A percentile compares a stretch with the other conserved stretches of the same genome.
These are phyloP conservation scores for Trichophyton verrucosum DNA, from an alignment of 2,329 filamentous ascomycete genomes.

Conservation along the genomic window DNA sequence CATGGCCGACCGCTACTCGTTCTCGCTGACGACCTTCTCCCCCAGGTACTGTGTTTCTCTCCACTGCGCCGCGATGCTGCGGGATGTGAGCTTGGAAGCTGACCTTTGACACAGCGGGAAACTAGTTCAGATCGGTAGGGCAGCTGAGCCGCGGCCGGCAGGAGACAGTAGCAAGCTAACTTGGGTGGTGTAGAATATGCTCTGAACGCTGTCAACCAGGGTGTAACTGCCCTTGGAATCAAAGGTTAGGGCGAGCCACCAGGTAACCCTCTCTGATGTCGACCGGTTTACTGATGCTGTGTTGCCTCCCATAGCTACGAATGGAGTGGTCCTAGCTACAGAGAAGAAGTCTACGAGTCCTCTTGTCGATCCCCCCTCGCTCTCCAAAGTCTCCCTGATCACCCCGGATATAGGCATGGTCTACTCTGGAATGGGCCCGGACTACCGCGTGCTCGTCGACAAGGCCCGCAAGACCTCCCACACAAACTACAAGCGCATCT, in stretches of 20 bases:
- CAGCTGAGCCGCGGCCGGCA: neutral
- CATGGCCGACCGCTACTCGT: conserved; percentile 98
- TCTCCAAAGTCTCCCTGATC: conserved; percentile 95
- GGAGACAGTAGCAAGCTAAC: neutral
- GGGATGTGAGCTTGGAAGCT: conserved; percentile 24
- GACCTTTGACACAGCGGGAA: conserved; percentile 61
- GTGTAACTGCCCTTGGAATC: conserved; percentile 94
- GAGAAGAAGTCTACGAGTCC: conserved; percentile 99
- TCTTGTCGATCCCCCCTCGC: conserved; percentile 84
- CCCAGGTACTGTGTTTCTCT: conserved; percentile 61
- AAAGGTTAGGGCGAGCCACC: conserved; percentile 53
- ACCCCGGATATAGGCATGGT: conserved; percentile 99
- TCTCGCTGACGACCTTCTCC: conserved; percentile 98
- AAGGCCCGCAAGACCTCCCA: conserved; percentile 97
- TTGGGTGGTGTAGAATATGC: conserved; percentile 68
- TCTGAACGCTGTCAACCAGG: conserved; percentile 96
- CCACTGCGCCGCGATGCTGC: conserved; percentile 6
- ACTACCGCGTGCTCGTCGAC: conserved; percentile 95
- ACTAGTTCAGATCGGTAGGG: conserved; percentile 89
- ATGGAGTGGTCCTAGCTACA: conserved; percentile 95
- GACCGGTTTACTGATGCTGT: conserved; percentile 6
- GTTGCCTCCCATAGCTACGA: conserved; percentile 55
- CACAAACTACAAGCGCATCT: conserved; percentile 98
- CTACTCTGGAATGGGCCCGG: conserved; percentile 97
- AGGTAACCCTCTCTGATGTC: neutral